A percentile compares a stretch with the other conserved stretches of the same genome.
These are phyloP conservation scores for Chrysanthemum lavandulifolium DNA, from an alignment of 129 eudicot genomes.

Conservation along the genomic window DNA sequence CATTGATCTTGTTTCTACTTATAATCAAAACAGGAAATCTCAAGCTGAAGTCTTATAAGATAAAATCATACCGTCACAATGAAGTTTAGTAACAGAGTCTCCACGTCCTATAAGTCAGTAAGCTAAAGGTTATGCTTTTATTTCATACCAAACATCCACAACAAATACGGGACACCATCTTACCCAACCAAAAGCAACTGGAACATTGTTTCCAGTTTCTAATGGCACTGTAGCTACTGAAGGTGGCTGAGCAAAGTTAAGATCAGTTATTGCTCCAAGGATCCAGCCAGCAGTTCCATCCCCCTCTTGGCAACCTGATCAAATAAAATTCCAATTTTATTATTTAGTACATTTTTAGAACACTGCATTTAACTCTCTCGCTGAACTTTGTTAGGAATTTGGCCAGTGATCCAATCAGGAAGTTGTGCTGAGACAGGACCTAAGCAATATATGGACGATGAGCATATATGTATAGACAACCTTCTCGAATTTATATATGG, in stretches of 20 bases:
- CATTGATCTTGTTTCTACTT: too few species aligned
- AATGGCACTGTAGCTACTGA: slow-evolving; percentile 89
- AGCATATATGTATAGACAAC: slow-evolving; percentile 79
- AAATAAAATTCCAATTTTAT: neutral
- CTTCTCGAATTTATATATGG: slow-evolving; percentile 54
- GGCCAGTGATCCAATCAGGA: slow-evolving; percentile 81
- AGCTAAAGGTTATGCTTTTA: slow-evolving; percentile 20
- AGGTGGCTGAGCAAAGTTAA: slow-evolving; percentile 62
- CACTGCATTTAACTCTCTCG: too few species aligned
- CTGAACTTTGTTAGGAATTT: slow-evolving; percentile 42
- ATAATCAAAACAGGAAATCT: too few species aligned
- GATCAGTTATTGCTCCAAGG: slow-evolving; percentile 79
- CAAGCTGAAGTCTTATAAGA: too few species aligned
- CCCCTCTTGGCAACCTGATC: slow-evolving; percentile 85
- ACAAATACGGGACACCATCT: slow-evolving; percentile 10
- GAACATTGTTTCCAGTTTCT: slow-evolving; percentile 95
- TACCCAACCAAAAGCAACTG: slow-evolving; percentile 97
- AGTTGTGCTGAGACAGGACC: slow-evolving; percentile 92
- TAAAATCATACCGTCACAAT: too few species aligned
- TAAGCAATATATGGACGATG: slow-evolving; percentile 87
- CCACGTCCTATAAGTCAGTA: slow-evolving; percentile 41
- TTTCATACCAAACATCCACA: neutral
- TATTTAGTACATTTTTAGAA: too few species aligned
- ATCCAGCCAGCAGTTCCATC: slow-evolving; percentile 99
- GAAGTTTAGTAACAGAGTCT: too few species aligned